phyloP scores from a whole-genome alignment of 2,329 filamentous ascomycete species.

The Xylariaceae sp. region DNA sequence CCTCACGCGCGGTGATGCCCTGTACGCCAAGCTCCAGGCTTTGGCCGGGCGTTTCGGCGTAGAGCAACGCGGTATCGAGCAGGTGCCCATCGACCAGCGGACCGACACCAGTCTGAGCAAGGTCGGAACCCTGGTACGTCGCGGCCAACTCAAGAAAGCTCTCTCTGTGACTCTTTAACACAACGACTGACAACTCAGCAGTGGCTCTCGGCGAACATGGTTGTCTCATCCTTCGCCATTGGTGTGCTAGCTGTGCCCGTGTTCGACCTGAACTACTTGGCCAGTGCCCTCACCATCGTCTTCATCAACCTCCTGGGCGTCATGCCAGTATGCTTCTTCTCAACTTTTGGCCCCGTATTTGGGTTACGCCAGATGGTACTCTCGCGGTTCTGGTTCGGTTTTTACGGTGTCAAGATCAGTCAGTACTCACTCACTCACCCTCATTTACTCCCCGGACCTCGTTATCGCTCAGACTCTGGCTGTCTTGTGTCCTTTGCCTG shows the following conservation, averaged over 20 bases:
- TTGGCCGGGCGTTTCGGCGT: conserved; percentile 58
- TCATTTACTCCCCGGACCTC: too few relatives aligned
- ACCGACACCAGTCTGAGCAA: conserved; percentile 58
- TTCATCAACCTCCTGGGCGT: conserved; percentile 72
- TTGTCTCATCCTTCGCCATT: conserved; percentile 68
- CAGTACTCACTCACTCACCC: conserved; percentile 22
- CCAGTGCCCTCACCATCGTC: conserved; percentile 62
- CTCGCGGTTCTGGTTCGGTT: conserved; percentile 71
- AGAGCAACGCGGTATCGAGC: conserved; percentile 69
- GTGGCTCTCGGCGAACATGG: conserved; percentile 76
- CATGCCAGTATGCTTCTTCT: conserved; percentile 67
- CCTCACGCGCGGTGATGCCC: conserved; percentile 9
- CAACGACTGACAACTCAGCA: conserved; percentile 21
- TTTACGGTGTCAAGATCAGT: conserved; percentile 61
- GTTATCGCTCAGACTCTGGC: too few relatives aligned
- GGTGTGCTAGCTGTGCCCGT: conserved; percentile 62
- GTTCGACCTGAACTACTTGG: conserved; percentile 64
- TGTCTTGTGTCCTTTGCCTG: not conserved
- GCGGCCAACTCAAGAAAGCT: not conserved
- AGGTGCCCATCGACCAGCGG: conserved; percentile 63
- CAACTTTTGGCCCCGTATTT: conserved; percentile 66
- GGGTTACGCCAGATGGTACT: conserved; percentile 75
- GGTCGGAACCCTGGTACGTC: conserved; percentile 63
- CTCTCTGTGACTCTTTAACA: conserved; percentile 2
- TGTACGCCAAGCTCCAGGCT: conserved; percentile 41